Percentiles rank a stretch among this genome's conserved stretches.
Evolutionary conservation across 306 rosid genomes (phyloP).

Genomic region (Myrica gale): DNA sequence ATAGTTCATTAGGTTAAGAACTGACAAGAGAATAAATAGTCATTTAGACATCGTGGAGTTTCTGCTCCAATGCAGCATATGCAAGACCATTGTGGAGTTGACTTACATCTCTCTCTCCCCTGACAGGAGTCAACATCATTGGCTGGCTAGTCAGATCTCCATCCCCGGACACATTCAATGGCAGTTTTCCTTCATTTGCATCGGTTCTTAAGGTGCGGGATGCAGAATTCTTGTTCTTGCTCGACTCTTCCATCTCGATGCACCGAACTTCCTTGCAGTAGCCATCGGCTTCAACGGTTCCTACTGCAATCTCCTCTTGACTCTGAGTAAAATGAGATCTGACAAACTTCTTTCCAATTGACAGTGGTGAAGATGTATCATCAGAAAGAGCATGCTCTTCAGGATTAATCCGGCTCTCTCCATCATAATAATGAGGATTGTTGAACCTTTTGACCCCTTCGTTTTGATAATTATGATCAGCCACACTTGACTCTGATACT

Average conservation of each 20-base stretch:
- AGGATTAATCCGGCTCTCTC: conserved; percentile 41
- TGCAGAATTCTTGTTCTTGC: conserved; percentile 42
- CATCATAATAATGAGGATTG: conserved; percentile 60
- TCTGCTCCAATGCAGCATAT: conserved; percentile 38
- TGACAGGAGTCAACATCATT: conserved; percentile 40
- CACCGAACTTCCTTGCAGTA: conserved; percentile 91
- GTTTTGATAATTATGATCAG: conserved; percentile 40
- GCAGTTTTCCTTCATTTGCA: conserved; percentile 38
- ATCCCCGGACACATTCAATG: conserved; percentile 31
- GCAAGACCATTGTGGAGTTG: conserved; percentile 43
- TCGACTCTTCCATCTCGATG: conserved; percentile 65
- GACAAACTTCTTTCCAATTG: conserved; percentile 25
- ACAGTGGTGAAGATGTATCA: conserved; percentile 37
- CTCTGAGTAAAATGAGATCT: conserved; percentile 33
- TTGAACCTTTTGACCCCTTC: conserved; percentile 45
- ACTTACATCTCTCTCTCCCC: conserved; percentile 45
- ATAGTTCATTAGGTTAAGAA: conserved; percentile 42
- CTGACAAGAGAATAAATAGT: conserved; percentile 37
- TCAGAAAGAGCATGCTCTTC: conserved; percentile 35
- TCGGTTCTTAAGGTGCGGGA: conserved; percentile 29
- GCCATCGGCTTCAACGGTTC: conserved; percentile 51
- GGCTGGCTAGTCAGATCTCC: conserved; percentile 45
- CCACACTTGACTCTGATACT: conserved; percentile 61
- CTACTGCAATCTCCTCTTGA: conserved; percentile 37
- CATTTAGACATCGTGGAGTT: conserved; percentile 36